phyloP scores from a whole-genome alignment of 257 asterid species.

The Misopates orontium region DNA sequence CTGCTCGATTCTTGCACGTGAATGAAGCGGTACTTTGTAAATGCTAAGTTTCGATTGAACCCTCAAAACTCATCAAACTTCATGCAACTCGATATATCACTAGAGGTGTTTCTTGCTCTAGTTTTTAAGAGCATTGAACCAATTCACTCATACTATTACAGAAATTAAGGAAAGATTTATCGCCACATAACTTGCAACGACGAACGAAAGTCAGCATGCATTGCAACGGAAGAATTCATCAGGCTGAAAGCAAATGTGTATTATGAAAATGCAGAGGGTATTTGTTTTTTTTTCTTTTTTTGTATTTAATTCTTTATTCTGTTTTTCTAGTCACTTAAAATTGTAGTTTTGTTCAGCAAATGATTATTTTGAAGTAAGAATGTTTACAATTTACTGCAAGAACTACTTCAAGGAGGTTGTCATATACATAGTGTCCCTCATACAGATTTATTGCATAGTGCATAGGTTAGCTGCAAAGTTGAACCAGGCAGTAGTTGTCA shows the following conservation, averaged over 20 bases:
- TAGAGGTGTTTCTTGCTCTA: slow-evolving; percentile 4
- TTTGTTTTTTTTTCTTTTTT: too few relatives aligned
- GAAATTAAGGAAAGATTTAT: slow-evolving; percentile 8
- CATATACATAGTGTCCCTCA: too few relatives aligned
- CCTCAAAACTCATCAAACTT: slow-evolving; percentile 7
- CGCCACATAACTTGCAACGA: background rate
- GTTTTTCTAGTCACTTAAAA: slow-evolving; percentile 12
- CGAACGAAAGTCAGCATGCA: slow-evolving; percentile 6
- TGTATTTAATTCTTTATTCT: too few relatives aligned
- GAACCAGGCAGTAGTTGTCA: too few relatives aligned
- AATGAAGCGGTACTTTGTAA: background rate
- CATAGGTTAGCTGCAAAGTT: too few relatives aligned
- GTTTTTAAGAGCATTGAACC: slow-evolving; percentile 10
- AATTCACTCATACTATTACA: background rate
- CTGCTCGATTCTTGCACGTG: slow-evolving; percentile 3
- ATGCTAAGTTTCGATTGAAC: slow-evolving; percentile 16
- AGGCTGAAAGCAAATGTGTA: background rate
- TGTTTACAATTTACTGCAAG: background rate
- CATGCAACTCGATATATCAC: background rate
- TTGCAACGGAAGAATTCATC: slow-evolving; percentile 18
- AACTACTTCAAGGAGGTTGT: background rate
- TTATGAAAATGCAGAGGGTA: background rate
- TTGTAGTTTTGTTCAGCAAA: slow-evolving; percentile 11
- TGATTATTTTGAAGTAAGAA: slow-evolving; percentile 9
- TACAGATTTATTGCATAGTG: too few relatives aligned